Percentiles rank a stretch among this genome's conserved stretches.
phyloP scores from a whole-genome alignment of 208 protist species.

The Leishmania amazonensis region DNA sequence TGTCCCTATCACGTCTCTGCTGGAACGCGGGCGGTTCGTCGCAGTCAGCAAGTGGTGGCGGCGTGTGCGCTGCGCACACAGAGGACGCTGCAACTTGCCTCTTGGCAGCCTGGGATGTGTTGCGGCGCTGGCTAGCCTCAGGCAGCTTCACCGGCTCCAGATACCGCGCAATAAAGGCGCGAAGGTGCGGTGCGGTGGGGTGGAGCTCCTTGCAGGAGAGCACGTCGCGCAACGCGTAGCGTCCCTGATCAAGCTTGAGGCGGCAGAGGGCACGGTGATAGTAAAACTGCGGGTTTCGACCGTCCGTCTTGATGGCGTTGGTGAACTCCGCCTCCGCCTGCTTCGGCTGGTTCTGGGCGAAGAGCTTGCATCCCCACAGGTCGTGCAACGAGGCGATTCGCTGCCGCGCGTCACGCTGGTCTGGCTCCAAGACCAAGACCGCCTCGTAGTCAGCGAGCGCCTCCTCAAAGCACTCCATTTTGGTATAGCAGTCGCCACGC shows the following conservation, averaged over 20 bases:
- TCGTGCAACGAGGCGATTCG: slow-evolving; percentile 86
- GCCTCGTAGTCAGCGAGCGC: slow-evolving; percentile 76
- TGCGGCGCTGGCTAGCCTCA: background rate
- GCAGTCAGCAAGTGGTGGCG: background rate
- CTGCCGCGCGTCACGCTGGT: slow-evolving; percentile 45
- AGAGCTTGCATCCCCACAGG: slow-evolving; percentile 78
- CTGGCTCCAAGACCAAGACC: slow-evolving; percentile 61
- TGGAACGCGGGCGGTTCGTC: background rate
- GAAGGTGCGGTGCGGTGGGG: slow-evolving; percentile 56
- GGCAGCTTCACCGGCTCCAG: slow-evolving; percentile 33
- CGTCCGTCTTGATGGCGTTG: slow-evolving; percentile 76
- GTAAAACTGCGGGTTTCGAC: slow-evolving; percentile 76
- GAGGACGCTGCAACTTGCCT: background rate
- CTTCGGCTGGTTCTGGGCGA: slow-evolving; percentile 39
- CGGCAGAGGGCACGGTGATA: slow-evolving; percentile 83
- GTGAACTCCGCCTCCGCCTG: slow-evolving; percentile 87
- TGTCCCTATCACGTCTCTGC: background rate
- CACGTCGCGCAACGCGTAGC: slow-evolving; percentile 85
- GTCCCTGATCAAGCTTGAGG: slow-evolving; percentile 76
- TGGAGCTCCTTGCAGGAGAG: slow-evolving; percentile 81
- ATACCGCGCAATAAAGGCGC: slow-evolving; percentile 82
- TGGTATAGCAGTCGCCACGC: slow-evolving; percentile 86
- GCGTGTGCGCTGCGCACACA: background rate
- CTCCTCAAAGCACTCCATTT: slow-evolving; percentile 74
- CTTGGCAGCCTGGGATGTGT: background rate